Percentiles rank a stretch among this genome's conserved stretches.
These are phyloP conservation scores for Acacia confusa DNA, from an alignment of 306 rosid species.

Conservation along the genomic window DNA sequence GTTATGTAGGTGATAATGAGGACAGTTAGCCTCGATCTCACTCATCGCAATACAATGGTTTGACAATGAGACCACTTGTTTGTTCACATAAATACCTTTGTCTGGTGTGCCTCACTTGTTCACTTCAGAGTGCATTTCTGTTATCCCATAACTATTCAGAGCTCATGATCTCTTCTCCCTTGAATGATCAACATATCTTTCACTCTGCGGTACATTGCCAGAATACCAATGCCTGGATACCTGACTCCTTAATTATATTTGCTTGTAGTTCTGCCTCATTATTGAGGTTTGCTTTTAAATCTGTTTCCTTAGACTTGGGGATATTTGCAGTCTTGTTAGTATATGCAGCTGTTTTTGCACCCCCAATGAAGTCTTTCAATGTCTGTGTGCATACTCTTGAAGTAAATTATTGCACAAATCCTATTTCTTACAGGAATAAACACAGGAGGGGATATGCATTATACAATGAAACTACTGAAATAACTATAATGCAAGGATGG, in stretches of 20 bases:
- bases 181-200: slow-evolving; percentile 15
- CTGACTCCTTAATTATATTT: background rate
- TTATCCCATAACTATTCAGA: slow-evolving; percentile 25
- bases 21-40: slow-evolving; percentile 16
- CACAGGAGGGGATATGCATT: slow-evolving; percentile 16
- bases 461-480: background rate
- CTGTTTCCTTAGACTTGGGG: slow-evolving; percentile 52
- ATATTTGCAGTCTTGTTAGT: slow-evolving; percentile 38
- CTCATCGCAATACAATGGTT: background rate
- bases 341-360: slow-evolving; percentile 28
- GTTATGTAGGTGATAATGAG: background rate
- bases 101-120: slow-evolving; percentile 23
- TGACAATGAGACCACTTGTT: background rate
- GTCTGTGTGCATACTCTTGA: slow-evolving; percentile 64
- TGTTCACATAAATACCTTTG: slow-evolving; percentile 28
- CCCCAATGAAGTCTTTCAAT: slow-evolving; percentile 28
- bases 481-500: background rate
- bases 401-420: slow-evolving; percentile 86
- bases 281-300: slow-evolving; percentile 7
- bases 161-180: slow-evolving; percentile 35
- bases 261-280: background rate
- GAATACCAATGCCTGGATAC: slow-evolving; percentile 16
- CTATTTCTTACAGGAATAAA: slow-evolving; percentile 77
- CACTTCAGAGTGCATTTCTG: slow-evolving; percentile 31
- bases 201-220: slow-evolving; percentile 24